A percentile compares a stretch with the other conserved stretches of the same genome.
phyloP scores from a whole-genome alignment of 2,329 filamentous ascomycete genomes.

The Botrytis elliptica region DNA sequence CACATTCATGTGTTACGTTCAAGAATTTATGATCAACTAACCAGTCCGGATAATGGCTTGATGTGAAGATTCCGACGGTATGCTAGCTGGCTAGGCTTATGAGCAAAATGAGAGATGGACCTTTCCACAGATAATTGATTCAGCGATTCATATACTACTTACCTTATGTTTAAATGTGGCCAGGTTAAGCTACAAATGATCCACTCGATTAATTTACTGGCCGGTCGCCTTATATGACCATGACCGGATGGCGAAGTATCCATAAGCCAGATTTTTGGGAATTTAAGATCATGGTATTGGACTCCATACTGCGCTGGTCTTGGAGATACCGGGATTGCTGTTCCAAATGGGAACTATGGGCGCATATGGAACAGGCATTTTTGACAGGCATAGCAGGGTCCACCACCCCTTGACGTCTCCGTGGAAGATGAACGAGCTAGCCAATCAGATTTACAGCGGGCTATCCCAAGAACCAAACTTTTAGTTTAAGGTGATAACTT shows the following conservation, averaged over 20 bases:
- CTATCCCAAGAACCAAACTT: neutral
- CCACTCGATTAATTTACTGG: neutral
- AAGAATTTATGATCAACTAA: neutral
- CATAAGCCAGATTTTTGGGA: neutral
- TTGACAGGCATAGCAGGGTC: constrained; percentile 6
- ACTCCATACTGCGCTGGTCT: neutral
- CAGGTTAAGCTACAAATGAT: neutral
- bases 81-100: neutral
- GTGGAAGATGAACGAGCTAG: neutral
- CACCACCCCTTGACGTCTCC: neutral
- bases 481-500: neutral
- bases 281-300: neutral
- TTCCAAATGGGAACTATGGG: neutral
- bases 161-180: neutral
- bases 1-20: neutral
- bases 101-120: neutral
- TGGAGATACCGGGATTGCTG: neutral
- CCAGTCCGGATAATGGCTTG: neutral
- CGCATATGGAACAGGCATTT: constrained; percentile 9
- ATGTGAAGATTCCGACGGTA: neutral
- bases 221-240: neutral
- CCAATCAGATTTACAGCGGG: constrained; percentile 4
- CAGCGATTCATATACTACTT: neutral
- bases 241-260: constrained; percentile 5
- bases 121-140: neutral